These are phyloP conservation scores for Penicillium odoratum DNA, from an alignment of 495 filamentous ascomycete species.

Conservation along the genomic window DNA sequence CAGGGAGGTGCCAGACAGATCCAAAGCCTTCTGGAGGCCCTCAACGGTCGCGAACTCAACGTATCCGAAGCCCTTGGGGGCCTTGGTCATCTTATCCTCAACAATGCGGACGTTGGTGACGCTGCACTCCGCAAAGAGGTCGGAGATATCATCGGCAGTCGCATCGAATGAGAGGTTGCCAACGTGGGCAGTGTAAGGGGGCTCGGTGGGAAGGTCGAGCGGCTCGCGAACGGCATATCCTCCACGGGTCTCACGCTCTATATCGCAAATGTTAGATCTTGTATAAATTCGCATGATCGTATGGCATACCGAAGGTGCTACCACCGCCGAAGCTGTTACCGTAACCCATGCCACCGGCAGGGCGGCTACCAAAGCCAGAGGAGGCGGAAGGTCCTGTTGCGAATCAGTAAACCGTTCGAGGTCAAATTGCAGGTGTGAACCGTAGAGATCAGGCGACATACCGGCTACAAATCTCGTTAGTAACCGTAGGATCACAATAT, in stretches of 20 bases:
- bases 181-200: slow-evolving; percentile 92
- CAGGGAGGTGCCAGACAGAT: slow-evolving; percentile 74
- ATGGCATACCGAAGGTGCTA: slow-evolving; percentile 15
- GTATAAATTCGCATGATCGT: not conserved
- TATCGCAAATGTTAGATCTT: slow-evolving; percentile 20
- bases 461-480: slow-evolving; percentile 37
- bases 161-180: slow-evolving; percentile 96
- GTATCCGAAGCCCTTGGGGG: slow-evolving; percentile 97
- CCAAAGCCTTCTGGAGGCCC: slow-evolving; percentile 87
- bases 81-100: slow-evolving; percentile 86
- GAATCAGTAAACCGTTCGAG: slow-evolving; percentile 10
- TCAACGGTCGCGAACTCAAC: slow-evolving; percentile 89
- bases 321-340: slow-evolving; percentile 31
- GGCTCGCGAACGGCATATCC: slow-evolving; percentile 74
- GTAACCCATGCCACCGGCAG: slow-evolving; percentile 46
- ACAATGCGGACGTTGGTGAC: slow-evolving; percentile 91
- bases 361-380: slow-evolving; percentile 46
- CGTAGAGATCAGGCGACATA: slow-evolving; percentile 25
- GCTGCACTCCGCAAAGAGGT: slow-evolving; percentile 81
- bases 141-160: slow-evolving; percentile 72
- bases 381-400: slow-evolving; percentile 34
- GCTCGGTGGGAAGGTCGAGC: slow-evolving; percentile 83
- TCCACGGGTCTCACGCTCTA: slow-evolving; percentile 44
- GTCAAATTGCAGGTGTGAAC: not conserved
- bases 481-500: slow-evolving; percentile 10